Evolutionary conservation across 768 basidiomycete species (phyloP).

Genomic region (Mycena albidolilacea): DNA sequence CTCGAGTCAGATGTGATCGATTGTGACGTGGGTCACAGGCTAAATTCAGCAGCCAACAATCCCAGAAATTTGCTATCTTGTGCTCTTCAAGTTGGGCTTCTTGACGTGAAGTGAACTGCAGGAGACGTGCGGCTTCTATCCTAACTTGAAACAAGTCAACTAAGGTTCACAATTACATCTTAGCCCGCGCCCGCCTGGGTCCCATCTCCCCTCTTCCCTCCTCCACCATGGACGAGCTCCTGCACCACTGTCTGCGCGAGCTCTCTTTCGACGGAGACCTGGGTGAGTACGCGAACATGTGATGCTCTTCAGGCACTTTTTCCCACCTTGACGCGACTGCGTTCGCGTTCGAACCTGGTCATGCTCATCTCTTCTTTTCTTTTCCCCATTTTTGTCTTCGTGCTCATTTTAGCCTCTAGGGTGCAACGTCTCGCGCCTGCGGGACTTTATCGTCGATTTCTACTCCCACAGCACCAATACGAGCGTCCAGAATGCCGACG

Average conservation of each 20-base stretch:
- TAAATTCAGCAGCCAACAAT: not conserved
- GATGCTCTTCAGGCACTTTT: constrained; percentile 47
- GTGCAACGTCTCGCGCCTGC: constrained; percentile 79
- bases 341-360: constrained; percentile 30
- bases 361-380: constrained; percentile 34
- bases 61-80: not conserved
- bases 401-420: constrained; percentile 60
- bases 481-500: constrained; percentile 75
- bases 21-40: not conserved
- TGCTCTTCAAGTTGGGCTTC: not conserved
- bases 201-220: constrained; percentile 4
- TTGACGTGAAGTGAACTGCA: constrained; percentile 16
- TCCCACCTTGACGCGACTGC: constrained; percentile 38
- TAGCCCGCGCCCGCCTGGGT: not conserved
- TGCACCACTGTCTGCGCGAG: constrained; percentile 88
- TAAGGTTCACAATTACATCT: constrained; percentile 4
- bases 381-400: constrained; percentile 33
- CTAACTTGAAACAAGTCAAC: constrained; percentile 16
- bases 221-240: constrained; percentile 82
- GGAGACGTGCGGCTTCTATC: constrained; percentile 1
- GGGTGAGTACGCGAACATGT: constrained; percentile 71
- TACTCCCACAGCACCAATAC: constrained; percentile 62
- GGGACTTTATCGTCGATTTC: constrained; percentile 78
- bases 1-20: constrained; percentile 9
- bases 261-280: constrained; percentile 92